Evolutionary conservation across 192 early-diverging fungal species (phyloP).

Genomic region (Podila horticola): DNA sequence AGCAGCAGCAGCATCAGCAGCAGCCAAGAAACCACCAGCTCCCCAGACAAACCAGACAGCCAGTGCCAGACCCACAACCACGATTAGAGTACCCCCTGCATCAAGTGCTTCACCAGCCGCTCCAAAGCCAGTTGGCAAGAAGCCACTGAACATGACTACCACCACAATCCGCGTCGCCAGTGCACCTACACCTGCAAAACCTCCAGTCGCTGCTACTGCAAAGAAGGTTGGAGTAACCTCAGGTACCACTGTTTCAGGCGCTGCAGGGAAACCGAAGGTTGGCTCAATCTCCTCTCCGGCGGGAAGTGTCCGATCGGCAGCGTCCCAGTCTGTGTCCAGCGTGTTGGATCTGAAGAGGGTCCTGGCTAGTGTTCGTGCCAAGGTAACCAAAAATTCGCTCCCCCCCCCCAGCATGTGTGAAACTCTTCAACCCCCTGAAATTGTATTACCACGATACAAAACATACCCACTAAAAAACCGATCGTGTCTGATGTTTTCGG

Average conservation of each 20-base stretch:
- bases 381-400: neutral
- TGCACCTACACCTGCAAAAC: neutral
- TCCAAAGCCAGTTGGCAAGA: conserved; percentile 3
- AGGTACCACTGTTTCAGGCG: neutral
- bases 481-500: too few species aligned
- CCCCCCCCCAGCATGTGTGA: too few species aligned
- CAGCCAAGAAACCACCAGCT: conserved; percentile 19
- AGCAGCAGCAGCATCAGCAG: conserved; percentile 15
- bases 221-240: neutral
- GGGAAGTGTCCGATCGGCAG: neutral
- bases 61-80: conserved; percentile 16
- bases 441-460: too few species aligned
- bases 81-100: neutral
- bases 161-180: conserved; percentile 31
- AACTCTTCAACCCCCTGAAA: too few species aligned
- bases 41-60: conserved; percentile 5
- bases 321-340: neutral
- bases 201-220: neutral
- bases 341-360: conserved; percentile 25
- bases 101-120: neutral
- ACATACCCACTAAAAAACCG: too few species aligned
- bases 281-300: neutral
- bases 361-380: conserved; percentile 13
- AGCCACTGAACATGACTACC: conserved; percentile 34
- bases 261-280: neutral